A percentile compares a stretch with the other conserved stretches of the same genome.
Conservation (phyloP, 306 rosid species). For the Cyclanthera cordifolia region DNA sequence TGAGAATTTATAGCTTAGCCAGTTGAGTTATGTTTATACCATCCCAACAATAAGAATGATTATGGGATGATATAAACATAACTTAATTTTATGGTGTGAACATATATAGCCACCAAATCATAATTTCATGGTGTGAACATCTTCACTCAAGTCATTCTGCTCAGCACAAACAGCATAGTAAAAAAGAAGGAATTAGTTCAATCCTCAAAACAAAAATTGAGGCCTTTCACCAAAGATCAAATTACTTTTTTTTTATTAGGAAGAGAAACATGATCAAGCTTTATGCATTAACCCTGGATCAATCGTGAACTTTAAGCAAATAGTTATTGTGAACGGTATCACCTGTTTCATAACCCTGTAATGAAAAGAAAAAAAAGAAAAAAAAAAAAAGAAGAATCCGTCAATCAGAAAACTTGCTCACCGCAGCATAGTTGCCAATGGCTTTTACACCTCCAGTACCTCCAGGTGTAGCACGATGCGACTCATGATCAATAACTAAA, state of each 20-base stretch:
- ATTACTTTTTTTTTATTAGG: neutral
- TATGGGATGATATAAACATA: neutral
- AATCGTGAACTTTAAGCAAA: neutral
- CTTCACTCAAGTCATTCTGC: neutral
- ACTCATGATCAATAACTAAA: slow-evolving; percentile 67
- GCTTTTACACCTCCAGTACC: slow-evolving; percentile 99
- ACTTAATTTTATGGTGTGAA: too few species aligned
- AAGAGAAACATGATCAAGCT: neutral
- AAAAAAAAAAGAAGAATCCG: neutral
- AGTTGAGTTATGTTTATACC: neutral
- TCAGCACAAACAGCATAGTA: neutral
- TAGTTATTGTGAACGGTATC: neutral
- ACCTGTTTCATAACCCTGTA: neutral
- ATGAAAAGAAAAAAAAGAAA: too few species aligned
- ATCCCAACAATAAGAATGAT: neutral
- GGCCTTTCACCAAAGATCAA: neutral
- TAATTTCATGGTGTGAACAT: too few species aligned
- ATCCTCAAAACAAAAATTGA: neutral
- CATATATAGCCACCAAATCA: too few species aligned
- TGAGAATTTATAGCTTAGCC: too few species aligned
- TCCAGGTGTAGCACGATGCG: slow-evolving; percentile 96
- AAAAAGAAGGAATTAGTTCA: neutral
- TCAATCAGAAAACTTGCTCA: slow-evolving; percentile 30
- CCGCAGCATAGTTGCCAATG: slow-evolving; percentile 95
- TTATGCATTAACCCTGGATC: neutral